Conservation (phyloP, 2,329 filamentous ascomycete species). For the Colletotrichum magnum region DNA sequence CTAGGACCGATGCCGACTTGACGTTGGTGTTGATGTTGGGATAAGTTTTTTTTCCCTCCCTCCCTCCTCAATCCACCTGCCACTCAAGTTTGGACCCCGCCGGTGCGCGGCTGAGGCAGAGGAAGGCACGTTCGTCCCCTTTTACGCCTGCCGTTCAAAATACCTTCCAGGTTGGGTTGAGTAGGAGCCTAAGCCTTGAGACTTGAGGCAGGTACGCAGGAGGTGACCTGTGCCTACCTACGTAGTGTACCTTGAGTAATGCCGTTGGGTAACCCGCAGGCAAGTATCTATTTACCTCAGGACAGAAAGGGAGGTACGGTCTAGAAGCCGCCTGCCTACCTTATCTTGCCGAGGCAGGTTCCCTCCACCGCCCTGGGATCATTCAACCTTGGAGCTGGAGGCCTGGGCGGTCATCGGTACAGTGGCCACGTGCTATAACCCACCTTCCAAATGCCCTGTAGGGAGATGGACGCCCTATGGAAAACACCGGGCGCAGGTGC, state of each 20-base stretch:
- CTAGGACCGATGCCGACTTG: slow-evolving; percentile 25
- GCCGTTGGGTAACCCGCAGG: too few species aligned
- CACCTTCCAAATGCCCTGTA: slow-evolving; percentile 21
- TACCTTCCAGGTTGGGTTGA: neutral
- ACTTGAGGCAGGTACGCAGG: too few species aligned
- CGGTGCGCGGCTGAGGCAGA: slow-evolving; percentile 19
- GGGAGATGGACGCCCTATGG: slow-evolving; percentile 14
- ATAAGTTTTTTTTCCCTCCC: slow-evolving; percentile 21
- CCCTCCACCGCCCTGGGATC: too few species aligned
- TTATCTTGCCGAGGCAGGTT: too few species aligned
- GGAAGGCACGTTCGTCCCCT: neutral
- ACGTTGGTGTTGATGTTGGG: slow-evolving; percentile 26
- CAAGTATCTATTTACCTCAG: too few species aligned
- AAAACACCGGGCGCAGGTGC: neutral
- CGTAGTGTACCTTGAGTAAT: too few species aligned
- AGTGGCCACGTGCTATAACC: slow-evolving; percentile 32
- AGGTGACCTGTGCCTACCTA: too few species aligned
- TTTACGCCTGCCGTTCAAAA: neutral
- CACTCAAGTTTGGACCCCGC: slow-evolving; percentile 26
- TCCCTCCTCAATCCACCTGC: neutral
- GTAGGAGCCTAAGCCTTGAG: too few species aligned
- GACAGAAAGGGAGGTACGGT: too few species aligned
- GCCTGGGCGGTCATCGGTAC: slow-evolving; percentile 2
- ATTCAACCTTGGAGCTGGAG: too few species aligned
- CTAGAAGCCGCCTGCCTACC: too few species aligned